Percentiles rank a stretch among this genome's conserved stretches.
Conservation (phyloP, 768 basidiomycete genomes). For the Lactarius akahatsu region DNA sequence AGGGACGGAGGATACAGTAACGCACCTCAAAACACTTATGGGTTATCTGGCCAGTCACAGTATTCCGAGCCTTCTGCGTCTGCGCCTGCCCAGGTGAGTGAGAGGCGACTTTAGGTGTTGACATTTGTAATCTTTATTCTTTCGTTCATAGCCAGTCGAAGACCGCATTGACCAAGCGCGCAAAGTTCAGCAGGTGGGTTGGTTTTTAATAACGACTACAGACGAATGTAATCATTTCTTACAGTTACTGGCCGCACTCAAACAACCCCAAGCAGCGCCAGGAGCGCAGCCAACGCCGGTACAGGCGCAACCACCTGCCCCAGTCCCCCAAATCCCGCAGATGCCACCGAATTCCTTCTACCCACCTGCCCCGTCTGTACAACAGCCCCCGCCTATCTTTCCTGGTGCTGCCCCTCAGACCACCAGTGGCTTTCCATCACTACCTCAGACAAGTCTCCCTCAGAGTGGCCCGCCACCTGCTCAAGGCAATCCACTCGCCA, state of each 20-base stretch:
- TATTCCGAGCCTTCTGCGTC: slow-evolving; percentile 34
- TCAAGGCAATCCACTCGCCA: slow-evolving; percentile 20
- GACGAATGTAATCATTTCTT: slow-evolving; percentile 11
- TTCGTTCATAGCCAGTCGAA: slow-evolving; percentile 48
- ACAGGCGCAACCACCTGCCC: slow-evolving; percentile 31
- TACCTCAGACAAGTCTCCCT: slow-evolving; percentile 22
- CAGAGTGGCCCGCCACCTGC: slow-evolving; percentile 20
- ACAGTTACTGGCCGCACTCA: slow-evolving; percentile 72
- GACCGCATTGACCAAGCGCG: slow-evolving; percentile 87
- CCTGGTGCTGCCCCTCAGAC: slow-evolving; percentile 22
- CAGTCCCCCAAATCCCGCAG: slow-evolving; percentile 32
- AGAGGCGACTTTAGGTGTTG: background rate
- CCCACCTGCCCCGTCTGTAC: slow-evolving; percentile 38
- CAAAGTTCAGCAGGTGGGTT: slow-evolving; percentile 70
- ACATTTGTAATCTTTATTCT: slow-evolving; percentile 1
- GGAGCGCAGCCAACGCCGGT: slow-evolving; percentile 40
- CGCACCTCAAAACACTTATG: slow-evolving; percentile 28
- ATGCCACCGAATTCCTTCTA: slow-evolving; percentile 43
- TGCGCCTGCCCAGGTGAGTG: slow-evolving; percentile 35
- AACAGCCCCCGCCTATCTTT: slow-evolving; percentile 32
- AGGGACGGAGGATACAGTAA: slow-evolving; percentile 31
- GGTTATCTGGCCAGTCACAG: slow-evolving; percentile 36
- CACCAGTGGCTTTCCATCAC: slow-evolving; percentile 25
- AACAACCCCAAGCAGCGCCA: slow-evolving; percentile 56
- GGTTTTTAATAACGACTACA: background rate